Evolutionary conservation across 2,329 filamentous ascomycete genomes (phyloP), one percentile per base, ranked within the genome.

Genomic region (Ilyonectria mors-panacis): DNA sequence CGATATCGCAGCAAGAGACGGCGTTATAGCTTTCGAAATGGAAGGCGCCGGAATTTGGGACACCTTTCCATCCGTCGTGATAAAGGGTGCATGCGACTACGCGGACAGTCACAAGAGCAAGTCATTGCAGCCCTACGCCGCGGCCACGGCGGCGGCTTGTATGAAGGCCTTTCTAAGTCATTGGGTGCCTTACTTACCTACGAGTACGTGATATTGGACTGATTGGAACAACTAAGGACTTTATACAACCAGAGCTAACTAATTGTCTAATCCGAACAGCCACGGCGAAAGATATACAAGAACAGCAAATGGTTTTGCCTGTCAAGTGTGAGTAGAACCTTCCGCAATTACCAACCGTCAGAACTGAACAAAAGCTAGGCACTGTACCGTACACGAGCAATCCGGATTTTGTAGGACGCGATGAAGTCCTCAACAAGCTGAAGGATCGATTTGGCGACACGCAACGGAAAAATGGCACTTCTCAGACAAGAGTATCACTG

Each of bases 81-180:
- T 83, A 62, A 81, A 80, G 54, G 78, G 79, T 6, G 77, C 81
- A 0, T 79, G 78, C 60, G 79, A 83, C 70, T 83, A 83, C 63
- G 78, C 79, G 0, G 81, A 83, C 59, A 78, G 78, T 30, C 81
- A 83, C 66, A 81, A 82, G 66, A 66, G 45, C 2, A 72, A 70
- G 21, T 12, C 19, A 2, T 72, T 70, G 68, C 68, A 72, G 37
- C 44, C 42, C 1, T 71, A 67, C 30, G 66, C 68, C 9, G 68
- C 71, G 4, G 56, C 65, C 3, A 65, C 66, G 1, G 70, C 71
- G 1, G 71, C 70, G 0, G 60, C 68, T 4, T 66, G 50, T 7
- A 45, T 59, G 12, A 72, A 67, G 17, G 66, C 58, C 0, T 59
- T 71, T 19, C 6, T 72, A n/a, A 6, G 44, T 6, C 12, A 48